These are phyloP conservation scores for Cyclotella kingstonii DNA, from an alignment of 108 stramenopile genomes.

Conservation along the genomic window DNA sequence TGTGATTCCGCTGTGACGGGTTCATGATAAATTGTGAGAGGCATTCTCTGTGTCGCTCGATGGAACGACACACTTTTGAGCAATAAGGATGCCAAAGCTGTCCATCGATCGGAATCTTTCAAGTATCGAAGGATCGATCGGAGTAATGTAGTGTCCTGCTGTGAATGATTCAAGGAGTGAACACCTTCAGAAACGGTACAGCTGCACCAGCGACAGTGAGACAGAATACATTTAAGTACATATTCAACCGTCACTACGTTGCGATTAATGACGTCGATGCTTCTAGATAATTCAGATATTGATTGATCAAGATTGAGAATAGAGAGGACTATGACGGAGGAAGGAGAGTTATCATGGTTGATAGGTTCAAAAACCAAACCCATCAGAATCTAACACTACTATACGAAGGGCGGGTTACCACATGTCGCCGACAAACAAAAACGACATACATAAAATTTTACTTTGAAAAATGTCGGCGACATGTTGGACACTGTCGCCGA, in stretches of 20 bases:
- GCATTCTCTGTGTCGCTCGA: conserved; percentile 8
- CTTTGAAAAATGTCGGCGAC: no score
- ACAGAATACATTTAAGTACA: not conserved
- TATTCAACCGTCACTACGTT: not conserved
- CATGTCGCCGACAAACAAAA: no score
- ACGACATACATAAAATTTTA: no score
- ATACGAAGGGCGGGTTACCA: no score
- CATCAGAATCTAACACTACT: no score
- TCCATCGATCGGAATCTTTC: conserved; percentile 52
- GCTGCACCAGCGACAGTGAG: not conserved
- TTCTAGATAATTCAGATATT: conserved; percentile 4
- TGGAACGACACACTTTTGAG: conserved; percentile 69
- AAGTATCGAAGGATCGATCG: conserved; percentile 43
- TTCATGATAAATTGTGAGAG: no score
- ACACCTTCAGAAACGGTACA: not conserved
- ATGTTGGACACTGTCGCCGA: no score
- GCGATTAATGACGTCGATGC: no score
- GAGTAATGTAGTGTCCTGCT: not conserved
- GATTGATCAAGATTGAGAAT: conserved; percentile 19
- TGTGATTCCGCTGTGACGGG: no score
- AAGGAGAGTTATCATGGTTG: no score
- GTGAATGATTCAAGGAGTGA: not conserved
- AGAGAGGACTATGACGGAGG: not conserved
- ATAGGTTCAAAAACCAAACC: no score
- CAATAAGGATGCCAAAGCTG: conserved; percentile 56